phyloP scores from a whole-genome alignment of 352 stramenopile genomes.

The Globisporangium yorkense region DNA sequence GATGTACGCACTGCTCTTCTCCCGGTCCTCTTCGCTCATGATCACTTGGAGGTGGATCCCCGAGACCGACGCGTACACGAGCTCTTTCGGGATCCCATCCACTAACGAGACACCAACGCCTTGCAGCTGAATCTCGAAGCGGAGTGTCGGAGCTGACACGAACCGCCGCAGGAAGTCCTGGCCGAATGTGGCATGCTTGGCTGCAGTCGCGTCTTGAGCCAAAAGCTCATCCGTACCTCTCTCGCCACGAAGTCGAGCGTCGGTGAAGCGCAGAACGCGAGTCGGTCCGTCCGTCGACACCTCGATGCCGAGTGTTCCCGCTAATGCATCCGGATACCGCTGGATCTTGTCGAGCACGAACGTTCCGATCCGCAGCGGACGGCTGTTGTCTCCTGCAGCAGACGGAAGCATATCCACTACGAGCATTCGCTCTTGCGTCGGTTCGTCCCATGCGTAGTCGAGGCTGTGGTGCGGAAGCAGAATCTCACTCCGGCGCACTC shows the following conservation, averaged over 20 bases:
- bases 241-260: slow-evolving; percentile 64
- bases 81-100: slow-evolving; percentile 63
- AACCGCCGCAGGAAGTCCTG: slow-evolving; percentile 37
- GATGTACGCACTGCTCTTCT: slow-evolving; percentile 31
- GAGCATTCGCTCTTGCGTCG: slow-evolving; percentile 67
- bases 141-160: slow-evolving; percentile 43
- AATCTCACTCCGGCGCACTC: slow-evolving; percentile 79
- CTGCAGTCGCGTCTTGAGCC: neutral
- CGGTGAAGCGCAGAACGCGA: slow-evolving; percentile 81
- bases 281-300: slow-evolving; percentile 83
- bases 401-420: slow-evolving; percentile 88
- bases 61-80: slow-evolving; percentile 73
- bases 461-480: slow-evolving; percentile 81
- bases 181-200: slow-evolving; percentile 4
- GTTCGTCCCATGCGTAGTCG: slow-evolving; percentile 87
- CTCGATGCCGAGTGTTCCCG: slow-evolving; percentile 71
- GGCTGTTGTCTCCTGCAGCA: slow-evolving; percentile 81
- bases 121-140: slow-evolving; percentile 51
- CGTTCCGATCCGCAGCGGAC: slow-evolving; percentile 74
- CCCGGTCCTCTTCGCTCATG: slow-evolving; percentile 36
- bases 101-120: slow-evolving; percentile 76
- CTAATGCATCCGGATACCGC: slow-evolving; percentile 66
- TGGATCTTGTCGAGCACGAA: slow-evolving; percentile 83
- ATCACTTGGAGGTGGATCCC: slow-evolving; percentile 60
- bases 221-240: slow-evolving; percentile 16